Evolutionary conservation across 805 yeast genomes (phyloP).

Genomic region (Starmera pachycereana): DNA sequence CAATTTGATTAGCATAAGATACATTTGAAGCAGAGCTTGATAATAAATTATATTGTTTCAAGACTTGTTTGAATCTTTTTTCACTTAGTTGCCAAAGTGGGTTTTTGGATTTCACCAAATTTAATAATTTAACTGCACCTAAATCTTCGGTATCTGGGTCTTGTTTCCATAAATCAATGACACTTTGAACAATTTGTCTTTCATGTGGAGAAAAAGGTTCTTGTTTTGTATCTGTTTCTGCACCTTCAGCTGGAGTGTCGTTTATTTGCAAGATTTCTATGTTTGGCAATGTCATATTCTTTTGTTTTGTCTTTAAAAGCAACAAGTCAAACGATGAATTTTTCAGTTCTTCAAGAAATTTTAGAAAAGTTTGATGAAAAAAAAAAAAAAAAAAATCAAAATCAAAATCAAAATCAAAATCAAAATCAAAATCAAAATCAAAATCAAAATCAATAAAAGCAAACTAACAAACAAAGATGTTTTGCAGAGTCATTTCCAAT

Average conservation of each 20-base stretch:
- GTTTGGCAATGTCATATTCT: slow-evolving; percentile 10
- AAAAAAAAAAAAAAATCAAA: no score
- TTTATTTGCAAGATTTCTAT: slow-evolving; percentile 21
- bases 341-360: no score
- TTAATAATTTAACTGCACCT: slow-evolving; percentile 44
- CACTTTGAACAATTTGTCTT: slow-evolving; percentile 29
- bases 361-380: no score
- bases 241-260: slow-evolving; percentile 10
- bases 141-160: slow-evolving; percentile 54
- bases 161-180: slow-evolving; percentile 57
- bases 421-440: no score
- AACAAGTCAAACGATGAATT: no score
- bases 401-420: no score
- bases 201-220: slow-evolving; percentile 19
- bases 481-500: no score
- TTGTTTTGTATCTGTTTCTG: background rate
- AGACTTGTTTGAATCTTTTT: slow-evolving; percentile 40
- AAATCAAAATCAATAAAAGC: no score
- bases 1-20: slow-evolving; percentile 44
- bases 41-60: slow-evolving; percentile 48
- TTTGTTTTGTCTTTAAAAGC: background rate
- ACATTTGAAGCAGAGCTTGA: slow-evolving; percentile 28
- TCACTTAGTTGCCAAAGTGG: slow-evolving; percentile 57
- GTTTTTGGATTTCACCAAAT: slow-evolving; percentile 37
- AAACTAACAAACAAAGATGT: no score